Evolutionary conservation across 1,284 basidiomycete species (phyloP), one percentile per base, ranked within the genome.

Genomic region (Peniophora sp.): DNA sequence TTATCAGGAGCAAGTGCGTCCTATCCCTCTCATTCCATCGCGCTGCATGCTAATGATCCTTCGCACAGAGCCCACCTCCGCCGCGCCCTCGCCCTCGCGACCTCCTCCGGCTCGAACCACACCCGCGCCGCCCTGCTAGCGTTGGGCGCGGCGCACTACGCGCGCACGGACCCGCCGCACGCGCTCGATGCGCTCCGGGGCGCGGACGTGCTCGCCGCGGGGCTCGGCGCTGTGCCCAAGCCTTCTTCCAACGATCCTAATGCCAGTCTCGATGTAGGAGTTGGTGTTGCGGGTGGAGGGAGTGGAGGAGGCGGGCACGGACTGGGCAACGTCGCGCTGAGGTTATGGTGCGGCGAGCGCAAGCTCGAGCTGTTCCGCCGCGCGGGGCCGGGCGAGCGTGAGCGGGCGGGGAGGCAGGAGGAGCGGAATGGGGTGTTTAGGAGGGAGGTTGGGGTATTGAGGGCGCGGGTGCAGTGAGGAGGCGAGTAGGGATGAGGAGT

Each of bases 311-410:
- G 46, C 24, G 24, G 56, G 58, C 47, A 51, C 14, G 43, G 22
- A 58, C 51, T 46, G 56, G 85, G 86, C 10, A 86, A 86, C 53
- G 80, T 75, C 3, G 74, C 76, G 17, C 62, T 88, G 59, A 70
- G 84, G 17, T 58, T 86, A 47, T 88, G 86, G 85, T 77, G 84
- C 10, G 85, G 85, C 3, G 78, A 87, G 58, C 69, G 82, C 11
- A 44, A 45, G 45, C 24, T 43, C 79, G 83, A 84, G 56, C 54
- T 85, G 49, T 76, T 76, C 58, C 72, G 73, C 54, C 69, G 80
- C 15, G 67, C 67, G 3, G 78, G 27, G 27, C 27, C 27, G 27
- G 27, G 78, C 9, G 72, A 82, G 52, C 70, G 71, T 22, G 66
- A 60, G 24, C 66, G 64, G n/a, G 72, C 64, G 2, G 57, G 61